A percentile compares a stretch with the other conserved stretches of the same genome.
Conservation (phyloP, 2,329 filamentous ascomycete species). For the Exophiala lecanii-corni region DNA sequence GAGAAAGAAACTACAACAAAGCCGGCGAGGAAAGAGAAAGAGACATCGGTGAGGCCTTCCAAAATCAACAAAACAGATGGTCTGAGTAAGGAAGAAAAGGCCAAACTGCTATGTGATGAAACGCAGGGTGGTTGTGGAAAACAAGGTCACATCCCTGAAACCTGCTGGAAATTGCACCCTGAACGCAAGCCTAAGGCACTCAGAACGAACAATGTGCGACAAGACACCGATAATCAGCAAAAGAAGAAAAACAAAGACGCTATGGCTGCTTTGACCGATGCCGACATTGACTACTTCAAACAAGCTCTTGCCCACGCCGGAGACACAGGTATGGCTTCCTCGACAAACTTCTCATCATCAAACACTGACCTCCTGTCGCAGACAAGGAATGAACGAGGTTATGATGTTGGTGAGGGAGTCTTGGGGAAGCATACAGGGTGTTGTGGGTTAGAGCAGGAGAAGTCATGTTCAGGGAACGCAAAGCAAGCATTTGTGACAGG, state of each 20-base stretch:
- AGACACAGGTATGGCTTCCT: not conserved
- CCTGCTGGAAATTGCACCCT: slow-evolving; percentile 1
- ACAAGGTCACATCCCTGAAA: not conserved
- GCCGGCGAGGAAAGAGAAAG: not conserved
- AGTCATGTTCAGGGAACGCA: not conserved
- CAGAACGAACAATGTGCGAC: slow-evolving; percentile 1
- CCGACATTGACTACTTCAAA: not conserved
- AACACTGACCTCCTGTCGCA: not conserved
- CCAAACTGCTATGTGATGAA: not conserved
- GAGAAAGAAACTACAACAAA: slow-evolving; percentile 3
- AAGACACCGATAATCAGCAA: not conserved
- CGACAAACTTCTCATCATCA: not conserved
- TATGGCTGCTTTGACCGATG: not conserved
- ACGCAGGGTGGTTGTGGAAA: not conserved
- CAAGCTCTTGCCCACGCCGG: not conserved
- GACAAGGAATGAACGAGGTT: not conserved
- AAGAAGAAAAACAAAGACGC: not conserved
- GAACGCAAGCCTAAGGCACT: not conserved
- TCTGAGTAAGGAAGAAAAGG: not conserved
- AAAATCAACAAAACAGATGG: not conserved
- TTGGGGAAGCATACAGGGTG: not conserved
- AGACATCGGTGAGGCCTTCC: not conserved
- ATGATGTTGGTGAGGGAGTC: not conserved
- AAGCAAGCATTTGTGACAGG: not conserved
- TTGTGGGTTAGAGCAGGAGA: not conserved